A percentile compares a stretch with the other conserved stretches of the same genome.
Conservation (phyloP, 2,329 filamentous ascomycete genomes). For the Paecilomyces sp. region DNA sequence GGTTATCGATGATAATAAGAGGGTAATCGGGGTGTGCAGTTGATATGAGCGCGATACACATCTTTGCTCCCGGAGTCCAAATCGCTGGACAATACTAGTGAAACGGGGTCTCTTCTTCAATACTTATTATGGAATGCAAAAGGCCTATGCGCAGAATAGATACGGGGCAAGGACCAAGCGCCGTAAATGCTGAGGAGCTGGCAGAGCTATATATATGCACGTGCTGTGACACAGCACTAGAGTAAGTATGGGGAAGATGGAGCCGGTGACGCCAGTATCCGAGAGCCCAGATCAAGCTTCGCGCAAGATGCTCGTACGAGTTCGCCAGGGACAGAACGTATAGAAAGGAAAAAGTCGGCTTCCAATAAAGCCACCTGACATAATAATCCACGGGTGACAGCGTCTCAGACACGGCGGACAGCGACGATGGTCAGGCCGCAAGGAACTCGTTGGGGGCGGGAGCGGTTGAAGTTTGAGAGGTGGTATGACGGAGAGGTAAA, state of each 20-base stretch:
- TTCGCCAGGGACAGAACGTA: neutral
- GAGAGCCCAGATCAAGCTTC: neutral
- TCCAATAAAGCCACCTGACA: neutral
- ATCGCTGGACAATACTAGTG: neutral
- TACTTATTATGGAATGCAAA: neutral
- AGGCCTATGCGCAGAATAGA: neutral
- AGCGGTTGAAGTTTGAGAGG: neutral
- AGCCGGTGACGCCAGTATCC: neutral
- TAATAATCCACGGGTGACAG: neutral
- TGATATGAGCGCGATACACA: constrained; percentile 73
- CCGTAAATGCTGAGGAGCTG: neutral
- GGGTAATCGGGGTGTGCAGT: constrained; percentile 70
- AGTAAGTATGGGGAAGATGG: neutral
- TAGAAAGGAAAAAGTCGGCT: neutral
- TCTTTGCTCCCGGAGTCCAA: constrained; percentile 27
- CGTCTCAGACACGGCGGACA: neutral
- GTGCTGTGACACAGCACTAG: neutral
- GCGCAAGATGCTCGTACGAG: neutral
- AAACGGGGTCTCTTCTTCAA: neutral
- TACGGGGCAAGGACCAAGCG: neutral
- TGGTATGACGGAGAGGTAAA: neutral
- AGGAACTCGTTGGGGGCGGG: neutral
- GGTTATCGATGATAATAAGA: constrained; percentile 69
- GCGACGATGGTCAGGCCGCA: neutral
- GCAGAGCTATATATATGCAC: neutral